Evolutionary conservation across 441 rosid genomes (phyloP).

Genomic region (Pelargonium myrrhifolium): DNA sequence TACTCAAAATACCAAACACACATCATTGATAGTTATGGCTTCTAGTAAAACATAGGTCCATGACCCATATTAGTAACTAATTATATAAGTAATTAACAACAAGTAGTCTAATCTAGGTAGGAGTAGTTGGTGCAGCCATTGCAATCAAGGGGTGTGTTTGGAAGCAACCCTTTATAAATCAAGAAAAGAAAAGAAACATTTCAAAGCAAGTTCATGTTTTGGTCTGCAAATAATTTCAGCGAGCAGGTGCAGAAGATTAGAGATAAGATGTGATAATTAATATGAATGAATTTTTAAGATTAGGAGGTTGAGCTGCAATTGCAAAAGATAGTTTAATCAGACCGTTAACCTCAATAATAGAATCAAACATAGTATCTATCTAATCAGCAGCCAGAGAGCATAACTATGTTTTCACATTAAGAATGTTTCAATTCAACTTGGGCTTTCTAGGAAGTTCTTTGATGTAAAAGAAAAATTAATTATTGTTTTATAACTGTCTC

Average conservation of each 20-base stretch:
- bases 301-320: conserved; percentile 3
- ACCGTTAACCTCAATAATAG: not conserved
- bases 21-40: not conserved
- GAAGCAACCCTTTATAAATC: conserved; percentile 1
- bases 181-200: not conserved
- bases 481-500: too few species aligned
- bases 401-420: too few species aligned
- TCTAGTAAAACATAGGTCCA: not conserved
- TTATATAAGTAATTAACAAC: not conserved
- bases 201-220: not conserved
- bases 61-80: too few species aligned
- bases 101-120: not conserved
- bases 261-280: too few species aligned
- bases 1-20: too few species aligned
- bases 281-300: not conserved
- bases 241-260: not conserved
- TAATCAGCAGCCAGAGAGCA: too few species aligned
- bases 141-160: not conserved
- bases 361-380: not conserved
- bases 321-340: not conserved
- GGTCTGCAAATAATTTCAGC: not conserved
- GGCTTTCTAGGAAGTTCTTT: too few species aligned
- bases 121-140: not conserved
- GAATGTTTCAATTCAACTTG: too few species aligned
- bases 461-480: too few species aligned